Evolutionary conservation across 805 yeast genomes (phyloP).

Genomic region (Saccharomycopsis sp.): DNA sequence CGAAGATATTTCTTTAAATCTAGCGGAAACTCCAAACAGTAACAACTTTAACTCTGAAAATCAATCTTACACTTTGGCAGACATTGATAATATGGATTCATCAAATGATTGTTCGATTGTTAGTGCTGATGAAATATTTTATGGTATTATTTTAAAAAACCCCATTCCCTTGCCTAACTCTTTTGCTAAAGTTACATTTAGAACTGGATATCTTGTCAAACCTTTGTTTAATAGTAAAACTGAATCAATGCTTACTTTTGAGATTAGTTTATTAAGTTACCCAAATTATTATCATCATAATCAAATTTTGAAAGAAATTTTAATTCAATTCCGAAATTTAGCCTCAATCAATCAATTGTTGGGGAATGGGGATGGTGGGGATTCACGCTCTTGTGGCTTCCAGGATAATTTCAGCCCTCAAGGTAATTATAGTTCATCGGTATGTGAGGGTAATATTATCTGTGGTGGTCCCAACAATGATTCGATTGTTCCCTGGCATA

Average conservation of each 20-base stretch:
- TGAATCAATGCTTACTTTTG: conserved; percentile 33
- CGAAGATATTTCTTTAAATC: not conserved
- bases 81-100: conserved; percentile 17
- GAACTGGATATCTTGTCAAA: conserved; percentile 57
- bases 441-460: not conserved
- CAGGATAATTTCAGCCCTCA: not conserved
- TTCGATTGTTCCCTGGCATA: conserved; percentile 61
- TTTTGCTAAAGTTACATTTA: conserved; percentile 58
- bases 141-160: conserved; percentile 47
- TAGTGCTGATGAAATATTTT: conserved; percentile 36
- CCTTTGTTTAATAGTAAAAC: conserved; percentile 23
- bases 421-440: not conserved
- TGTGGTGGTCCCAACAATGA: conserved; percentile 13
- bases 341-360: conserved; percentile 26
- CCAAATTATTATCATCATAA: conserved; percentile 53
- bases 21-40: not conserved
- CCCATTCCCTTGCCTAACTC: conserved; percentile 62
- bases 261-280: conserved; percentile 62
- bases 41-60: not conserved
- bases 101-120: conserved; percentile 28
- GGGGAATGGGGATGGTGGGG: conserved; percentile 24
- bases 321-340: conserved; percentile 53
- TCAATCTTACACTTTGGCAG: not conserved
- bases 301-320: conserved; percentile 41
- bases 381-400: conserved; percentile 10